These are phyloP conservation scores for Eustoma russellianum DNA, from an alignment of 257 asterid species.

Conservation along the genomic window DNA sequence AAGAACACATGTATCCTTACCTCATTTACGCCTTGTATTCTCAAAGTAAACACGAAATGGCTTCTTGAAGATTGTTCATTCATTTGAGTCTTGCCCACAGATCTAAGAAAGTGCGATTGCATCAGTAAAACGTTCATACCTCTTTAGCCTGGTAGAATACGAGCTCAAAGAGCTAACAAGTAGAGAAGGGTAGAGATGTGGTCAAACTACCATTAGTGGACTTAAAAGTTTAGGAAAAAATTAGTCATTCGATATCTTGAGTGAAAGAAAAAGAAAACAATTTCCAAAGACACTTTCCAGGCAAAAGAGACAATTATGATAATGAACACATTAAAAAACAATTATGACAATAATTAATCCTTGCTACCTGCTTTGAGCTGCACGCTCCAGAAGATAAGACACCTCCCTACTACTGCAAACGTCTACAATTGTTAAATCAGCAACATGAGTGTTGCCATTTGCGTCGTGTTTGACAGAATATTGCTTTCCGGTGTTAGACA, in stretches of 20 bases:
- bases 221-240: too few species aligned
- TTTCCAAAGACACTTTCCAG: too few species aligned
- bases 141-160: too few species aligned
- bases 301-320: too few species aligned
- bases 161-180: too few species aligned
- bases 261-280: too few species aligned
- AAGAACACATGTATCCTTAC: conserved; percentile 19
- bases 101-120: conserved; percentile 28
- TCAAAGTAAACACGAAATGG: conserved; percentile 81
- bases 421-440: conserved; percentile 71
- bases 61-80: conserved; percentile 93
- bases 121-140: conserved; percentile 1
- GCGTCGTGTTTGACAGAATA: conserved; percentile 76
- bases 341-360: too few species aligned
- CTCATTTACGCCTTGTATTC: conserved; percentile 79
- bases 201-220: too few species aligned
- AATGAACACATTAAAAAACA: too few species aligned
- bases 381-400: conserved; percentile 76
- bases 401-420: conserved; percentile 89
- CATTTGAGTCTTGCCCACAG: conserved; percentile 94
- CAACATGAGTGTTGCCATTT: conserved; percentile 71
- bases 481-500: conserved; percentile 54
- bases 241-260: too few species aligned
- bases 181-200: too few species aligned
- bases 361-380: conserved; percentile 78